Evolutionary conservation across 2,329 filamentous ascomycete genomes (phyloP).

Genomic region (Colletotrichum tabaci): DNA sequence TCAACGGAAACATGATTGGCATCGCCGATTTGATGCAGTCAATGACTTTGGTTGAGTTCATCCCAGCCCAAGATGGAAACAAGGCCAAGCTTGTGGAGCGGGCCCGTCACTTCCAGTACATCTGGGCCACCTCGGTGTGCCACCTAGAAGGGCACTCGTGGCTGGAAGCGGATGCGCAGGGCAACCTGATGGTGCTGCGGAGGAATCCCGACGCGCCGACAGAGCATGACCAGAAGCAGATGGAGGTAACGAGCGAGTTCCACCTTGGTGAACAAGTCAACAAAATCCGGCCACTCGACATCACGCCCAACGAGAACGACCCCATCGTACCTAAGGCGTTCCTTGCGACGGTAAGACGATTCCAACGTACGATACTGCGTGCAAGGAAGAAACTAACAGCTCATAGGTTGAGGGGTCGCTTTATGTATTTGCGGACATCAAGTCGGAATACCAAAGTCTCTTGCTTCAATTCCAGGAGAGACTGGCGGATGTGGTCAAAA

Average conservation of each 20-base stretch:
- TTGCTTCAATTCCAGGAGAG: conserved; percentile 85
- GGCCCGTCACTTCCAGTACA: conserved; percentile 84
- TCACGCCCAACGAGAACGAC: conserved; percentile 75
- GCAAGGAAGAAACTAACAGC: conserved; percentile 41
- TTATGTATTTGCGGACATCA: conserved; percentile 89
- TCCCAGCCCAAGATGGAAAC: conserved; percentile 68
- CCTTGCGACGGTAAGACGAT: conserved; percentile 81
- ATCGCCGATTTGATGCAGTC: conserved; percentile 97
- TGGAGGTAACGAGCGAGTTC: conserved; percentile 85
- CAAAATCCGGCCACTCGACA: conserved; percentile 81
- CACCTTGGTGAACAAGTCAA: conserved; percentile 95
- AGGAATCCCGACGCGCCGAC: conserved; percentile 81
- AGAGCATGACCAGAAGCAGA: conserved; percentile 77
- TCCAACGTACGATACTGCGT: too few relatives aligned
- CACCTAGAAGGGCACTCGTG: conserved; percentile 81
- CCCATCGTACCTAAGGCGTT: conserved; percentile 87
- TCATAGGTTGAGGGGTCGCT: conserved; percentile 87
- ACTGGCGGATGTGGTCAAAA: conserved; percentile 76
- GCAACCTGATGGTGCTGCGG: conserved; percentile 87
- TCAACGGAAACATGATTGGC: conserved; percentile 82
- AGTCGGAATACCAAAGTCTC: conserved; percentile 80
- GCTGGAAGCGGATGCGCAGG: conserved; percentile 88
- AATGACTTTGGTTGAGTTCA: conserved; percentile 82
- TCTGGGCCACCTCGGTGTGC: conserved; percentile 86
- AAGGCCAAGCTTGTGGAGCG: conserved; percentile 78